These are phyloP conservation scores for Ustilago curta DNA, from an alignment of 1,284 basidiomycete species.

Conservation along the genomic window DNA sequence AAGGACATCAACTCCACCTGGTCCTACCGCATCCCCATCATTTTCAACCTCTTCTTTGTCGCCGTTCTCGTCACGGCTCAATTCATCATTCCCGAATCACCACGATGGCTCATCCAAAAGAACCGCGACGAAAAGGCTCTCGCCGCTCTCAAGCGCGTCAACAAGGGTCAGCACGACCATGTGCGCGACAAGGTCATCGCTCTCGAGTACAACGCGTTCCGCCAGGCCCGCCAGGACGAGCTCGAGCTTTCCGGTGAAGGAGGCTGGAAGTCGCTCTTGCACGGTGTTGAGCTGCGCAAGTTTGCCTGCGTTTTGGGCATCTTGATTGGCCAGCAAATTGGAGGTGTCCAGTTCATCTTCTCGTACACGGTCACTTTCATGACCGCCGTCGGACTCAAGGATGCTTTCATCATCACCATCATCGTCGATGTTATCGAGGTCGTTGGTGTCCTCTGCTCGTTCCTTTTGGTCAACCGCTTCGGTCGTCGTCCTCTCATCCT, in stretches of 20 bases:
- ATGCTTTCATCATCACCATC: conserved; percentile 71
- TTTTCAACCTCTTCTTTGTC: conserved; percentile 71
- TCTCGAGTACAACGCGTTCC: conserved; percentile 67
- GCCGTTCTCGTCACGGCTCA: conserved; percentile 66
- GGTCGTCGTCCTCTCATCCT: conserved; percentile 71
- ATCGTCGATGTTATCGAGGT: conserved; percentile 69
- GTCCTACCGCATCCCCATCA: conserved; percentile 70
- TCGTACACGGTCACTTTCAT: conserved; percentile 67
- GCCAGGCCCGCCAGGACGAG: conserved; percentile 71
- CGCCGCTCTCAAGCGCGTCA: conserved; percentile 69
- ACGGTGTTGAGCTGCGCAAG: conserved; percentile 67
- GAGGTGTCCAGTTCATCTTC: conserved; percentile 70
- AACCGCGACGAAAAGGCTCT: conserved; percentile 70
- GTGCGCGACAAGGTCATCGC: conserved; percentile 67
- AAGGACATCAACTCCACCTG: conserved; percentile 52
- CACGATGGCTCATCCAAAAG: conserved; percentile 71
- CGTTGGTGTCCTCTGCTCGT: conserved; percentile 69
- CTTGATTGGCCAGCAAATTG: conserved; percentile 69
- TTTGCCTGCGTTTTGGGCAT: conserved; percentile 71
- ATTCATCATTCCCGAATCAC: conserved; percentile 70
- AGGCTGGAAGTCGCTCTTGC: conserved; percentile 70
- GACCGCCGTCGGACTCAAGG: conserved; percentile 63
- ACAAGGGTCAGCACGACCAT: conserved; percentile 69
- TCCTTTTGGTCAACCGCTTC: conserved; percentile 71
- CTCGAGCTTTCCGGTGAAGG: conserved; percentile 63